Evolutionary conservation across 208 protist genomes (phyloP).

Genomic region (Acanthamoeba polyphaga): DNA sequence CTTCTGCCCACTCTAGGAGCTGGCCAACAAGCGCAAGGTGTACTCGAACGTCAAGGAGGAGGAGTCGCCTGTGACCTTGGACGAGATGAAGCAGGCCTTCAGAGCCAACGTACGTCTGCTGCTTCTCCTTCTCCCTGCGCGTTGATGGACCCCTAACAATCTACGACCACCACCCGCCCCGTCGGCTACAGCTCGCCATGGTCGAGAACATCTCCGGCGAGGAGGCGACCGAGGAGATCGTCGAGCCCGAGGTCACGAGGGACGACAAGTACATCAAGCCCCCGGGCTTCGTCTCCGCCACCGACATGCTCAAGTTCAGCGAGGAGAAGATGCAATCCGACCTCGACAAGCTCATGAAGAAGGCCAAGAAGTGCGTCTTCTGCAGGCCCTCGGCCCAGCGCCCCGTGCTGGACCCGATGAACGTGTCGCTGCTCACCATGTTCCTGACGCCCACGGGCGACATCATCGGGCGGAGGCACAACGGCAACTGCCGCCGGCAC

Average conservation of each 20-base stretch:
- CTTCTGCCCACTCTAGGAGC: neutral
- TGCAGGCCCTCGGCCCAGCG: conserved; percentile 16
- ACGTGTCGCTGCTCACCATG: conserved; percentile 76
- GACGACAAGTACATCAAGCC: conserved; percentile 59
- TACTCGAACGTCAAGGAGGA: neutral
- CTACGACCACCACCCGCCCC: neutral
- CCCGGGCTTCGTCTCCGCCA: conserved; percentile 37
- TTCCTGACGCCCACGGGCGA: conserved; percentile 77
- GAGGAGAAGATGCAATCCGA: conserved; percentile 51
- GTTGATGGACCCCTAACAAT: neutral
- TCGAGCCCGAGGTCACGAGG: conserved; percentile 38
- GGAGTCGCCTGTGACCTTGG: neutral
- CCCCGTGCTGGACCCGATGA: conserved; percentile 67
- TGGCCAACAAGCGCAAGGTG: conserved; percentile 22
- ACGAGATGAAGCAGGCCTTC: neutral
- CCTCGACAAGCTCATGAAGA: neutral
- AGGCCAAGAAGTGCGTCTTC: conserved; percentile 68
- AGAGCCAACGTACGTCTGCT: neutral
- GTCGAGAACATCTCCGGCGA: conserved; percentile 1
- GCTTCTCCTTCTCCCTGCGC: neutral
- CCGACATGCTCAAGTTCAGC: conserved; percentile 65
- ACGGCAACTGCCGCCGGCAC: conserved; percentile 81
- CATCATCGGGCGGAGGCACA: conserved; percentile 77
- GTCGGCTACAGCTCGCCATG: neutral
- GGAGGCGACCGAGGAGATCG: neutral